Evolutionary conservation across 2,329 filamentous ascomycete species (phyloP), one percentile per base, ranked within the genome.

Genomic region (Arthrobotrys conoides): DNA sequence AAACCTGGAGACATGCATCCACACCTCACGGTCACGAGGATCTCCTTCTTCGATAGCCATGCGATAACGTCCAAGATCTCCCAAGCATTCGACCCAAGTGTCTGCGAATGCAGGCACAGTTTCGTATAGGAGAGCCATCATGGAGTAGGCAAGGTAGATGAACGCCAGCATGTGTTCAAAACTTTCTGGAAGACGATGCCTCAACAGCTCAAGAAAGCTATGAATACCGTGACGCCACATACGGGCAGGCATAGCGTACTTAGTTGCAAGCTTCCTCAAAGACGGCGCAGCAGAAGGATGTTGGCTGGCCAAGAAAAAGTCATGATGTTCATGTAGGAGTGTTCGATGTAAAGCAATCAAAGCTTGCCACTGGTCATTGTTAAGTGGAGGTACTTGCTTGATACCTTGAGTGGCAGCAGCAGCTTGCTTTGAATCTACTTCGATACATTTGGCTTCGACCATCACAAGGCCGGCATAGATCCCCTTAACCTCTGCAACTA

Each of bases 201-300:
- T 87, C 0, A 97, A 84, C 0, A 96, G 83, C 80, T 97, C 93
- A 0, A 97, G 86, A 72, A 96, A 96, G 0, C 90, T 91, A 82
- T 96, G 93, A 2, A 98, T 97, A 0, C 93, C 95, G 81, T 97
- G 93, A 0, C 93, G 88, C 96, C 96, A 98, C 92, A 98, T 96
- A 0, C 95, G 87, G 0, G 93, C 93, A 0, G 95, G 94, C 93
- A 98, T 97, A 0, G 90, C 90, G 81, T 97, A 97, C 79, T 96
- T 96, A 0, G 88, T 88, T 0, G 94, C 91, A 0, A 97, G 84
- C 0, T 89, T 86, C 2, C 89, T 87, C 0, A 98, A 83, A 0
- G 91, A 89, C 0, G 87, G 87, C 24, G 88, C 92, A 0, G 93
- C 93, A 0, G 91, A 91, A 0, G 93, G 94, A 82, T 98, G 94